These are phyloP conservation scores for Tolypocladium paradoxum DNA, from an alignment of 2,329 filamentous ascomycete species.

Conservation along the genomic window DNA sequence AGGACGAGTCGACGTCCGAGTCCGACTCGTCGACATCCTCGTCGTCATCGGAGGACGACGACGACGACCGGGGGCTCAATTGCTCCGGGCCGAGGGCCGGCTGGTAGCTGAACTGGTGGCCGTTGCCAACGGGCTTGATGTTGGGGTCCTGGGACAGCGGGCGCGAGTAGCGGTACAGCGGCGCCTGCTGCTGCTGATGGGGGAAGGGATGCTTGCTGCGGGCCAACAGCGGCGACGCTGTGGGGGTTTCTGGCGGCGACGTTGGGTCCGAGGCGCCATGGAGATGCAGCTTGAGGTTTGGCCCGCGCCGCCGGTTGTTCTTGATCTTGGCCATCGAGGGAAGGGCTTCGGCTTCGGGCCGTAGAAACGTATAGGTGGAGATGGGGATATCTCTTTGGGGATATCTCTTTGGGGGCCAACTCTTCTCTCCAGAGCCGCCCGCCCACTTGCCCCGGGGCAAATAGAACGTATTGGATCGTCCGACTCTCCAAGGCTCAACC, in stretches of 20 bases:
- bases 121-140: constrained; percentile 31
- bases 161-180: constrained; percentile 19
- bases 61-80: constrained; percentile 25
- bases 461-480: not conserved
- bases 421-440: not conserved
- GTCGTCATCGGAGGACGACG: constrained; percentile 15
- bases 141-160: constrained; percentile 24
- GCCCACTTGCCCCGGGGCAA: not conserved
- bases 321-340: constrained; percentile 4
- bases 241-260: constrained; percentile 38
- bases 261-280: constrained; percentile 24
- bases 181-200: constrained; percentile 17
- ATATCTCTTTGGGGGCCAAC: not conserved
- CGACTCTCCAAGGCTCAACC: not conserved
- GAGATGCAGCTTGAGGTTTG: constrained; percentile 27
- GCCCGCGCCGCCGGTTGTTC: constrained; percentile 18
- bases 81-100: constrained; percentile 22
- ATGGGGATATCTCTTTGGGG: not conserved
- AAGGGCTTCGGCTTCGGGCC: no score
- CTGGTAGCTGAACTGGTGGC: constrained; percentile 32
- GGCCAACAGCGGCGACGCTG: constrained; percentile 22
- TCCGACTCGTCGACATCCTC: constrained; percentile 11
- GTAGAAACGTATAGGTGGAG: constrained; percentile 2
- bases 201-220: constrained; percentile 15
- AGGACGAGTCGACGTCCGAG: constrained; percentile 10